Base-by-base conservation (phyloP, 805 yeast species). In the Kregervanrija fluxuum region DNA sequence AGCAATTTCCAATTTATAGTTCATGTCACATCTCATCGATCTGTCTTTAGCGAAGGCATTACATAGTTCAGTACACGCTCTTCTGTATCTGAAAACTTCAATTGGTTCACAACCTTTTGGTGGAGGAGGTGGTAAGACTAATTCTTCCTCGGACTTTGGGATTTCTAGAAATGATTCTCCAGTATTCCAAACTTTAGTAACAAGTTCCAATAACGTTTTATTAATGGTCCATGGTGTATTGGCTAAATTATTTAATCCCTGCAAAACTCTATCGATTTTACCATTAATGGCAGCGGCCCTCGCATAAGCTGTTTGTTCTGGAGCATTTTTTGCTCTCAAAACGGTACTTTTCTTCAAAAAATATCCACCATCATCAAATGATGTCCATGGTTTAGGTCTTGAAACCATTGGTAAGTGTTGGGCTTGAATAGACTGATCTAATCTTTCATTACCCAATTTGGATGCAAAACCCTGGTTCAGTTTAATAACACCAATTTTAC, bases 1-100 rank as follows among this genome's bases (percentile, higher is more conserved):
- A 0, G 99, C 98, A 59, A 93, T 88, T 63, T 93, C 99, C 42
- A 93, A 67, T 61, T 88, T 93, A 63, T 93, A 93, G 61, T 93
- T 91, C 50, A 86, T 73, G 64, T 90, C 97, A 68, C 99, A 93
- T 62, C 99, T 78, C 60, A 82, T 85, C 0, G 98, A 90, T 62
- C 93, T 79, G 49, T 75, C 71, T 16, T 82, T 70, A 10, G 85
- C 77, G 48, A 80, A 80, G 37, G 77, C 81, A 50, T 79, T 76
- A 15, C 80, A 71, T 8, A 77, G 54, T 33, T 68, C 71, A 45
- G 79, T 80, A 46, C 85, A 77, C 40, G 69, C 63, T 28, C 79
- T 69, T 53, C 80, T 80, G 76, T 93, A 86, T 40, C 79, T 82
- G 45, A 80, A 74, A 37, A 83, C 71, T 8, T 69, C 83, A 14